These are phyloP conservation scores for Tagetes patula DNA, from an alignment of 129 eudicot species.

Conservation along the genomic window DNA sequence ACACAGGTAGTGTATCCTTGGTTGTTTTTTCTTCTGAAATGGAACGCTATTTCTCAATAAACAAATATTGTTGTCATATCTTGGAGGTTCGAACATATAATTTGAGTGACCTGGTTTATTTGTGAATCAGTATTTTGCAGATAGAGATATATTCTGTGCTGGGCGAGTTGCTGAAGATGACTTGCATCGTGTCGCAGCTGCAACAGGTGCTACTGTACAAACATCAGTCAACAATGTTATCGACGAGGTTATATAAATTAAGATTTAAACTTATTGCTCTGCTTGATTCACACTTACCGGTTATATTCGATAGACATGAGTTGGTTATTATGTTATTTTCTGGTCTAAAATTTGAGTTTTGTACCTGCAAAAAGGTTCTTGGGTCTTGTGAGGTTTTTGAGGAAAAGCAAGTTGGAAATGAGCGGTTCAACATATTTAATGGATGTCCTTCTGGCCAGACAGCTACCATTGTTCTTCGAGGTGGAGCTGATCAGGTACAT, in stretches of 20 bases:
- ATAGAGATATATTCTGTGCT: slow-evolving; percentile 96
- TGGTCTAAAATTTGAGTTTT: slow-evolving; percentile 1
- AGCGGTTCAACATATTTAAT: slow-evolving; percentile 83
- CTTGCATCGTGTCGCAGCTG: slow-evolving; percentile 93
- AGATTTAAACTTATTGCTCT: not conserved
- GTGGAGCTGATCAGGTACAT: slow-evolving; percentile 98
- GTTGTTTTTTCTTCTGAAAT: not conserved
- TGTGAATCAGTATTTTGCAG: slow-evolving; percentile 89
- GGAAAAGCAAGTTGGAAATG: slow-evolving; percentile 87
- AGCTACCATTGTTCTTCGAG: slow-evolving; percentile 89
- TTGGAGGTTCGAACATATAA: not conserved
- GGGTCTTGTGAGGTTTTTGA: slow-evolving; percentile 83
- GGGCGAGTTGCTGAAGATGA: slow-evolving; percentile 98
- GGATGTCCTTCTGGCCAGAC: slow-evolving; percentile 86
- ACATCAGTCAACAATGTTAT: slow-evolving; percentile 94
- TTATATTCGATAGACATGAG: not conserved
- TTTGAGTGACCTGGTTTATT: slow-evolving; percentile 11
- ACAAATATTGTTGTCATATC: not conserved
- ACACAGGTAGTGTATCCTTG: slow-evolving; percentile 65
- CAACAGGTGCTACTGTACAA: slow-evolving; percentile 94
- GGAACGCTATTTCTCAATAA: not conserved
- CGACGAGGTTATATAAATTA: slow-evolving; percentile 58
- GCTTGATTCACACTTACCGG: not conserved
- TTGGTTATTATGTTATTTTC: not conserved
- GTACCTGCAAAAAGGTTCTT: slow-evolving; percentile 55